Base-by-base conservation (phyloP, 129 eudicot genomes). In the Ambrosia artemisiifolia region DNA sequence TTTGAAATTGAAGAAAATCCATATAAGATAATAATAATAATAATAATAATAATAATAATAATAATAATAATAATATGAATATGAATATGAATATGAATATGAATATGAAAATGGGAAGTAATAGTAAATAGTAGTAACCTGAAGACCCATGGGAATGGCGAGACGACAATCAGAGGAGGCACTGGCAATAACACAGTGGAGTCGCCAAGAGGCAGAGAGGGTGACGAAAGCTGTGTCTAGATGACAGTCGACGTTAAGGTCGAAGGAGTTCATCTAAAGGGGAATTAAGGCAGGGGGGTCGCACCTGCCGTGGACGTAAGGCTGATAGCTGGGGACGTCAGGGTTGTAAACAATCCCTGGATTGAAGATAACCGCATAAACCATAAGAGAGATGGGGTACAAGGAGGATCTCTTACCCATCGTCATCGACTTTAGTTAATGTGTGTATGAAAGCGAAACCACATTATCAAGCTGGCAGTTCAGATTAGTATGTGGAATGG, bases 321-420 rank as follows among this genome's bases (percentile, higher is more conserved):
- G 97, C 83, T 91, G 97, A 71, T 91, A 91, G 67, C 97, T 91
- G 17, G 97, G 97, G 11, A 88, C 84, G 49, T 91, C 97, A 3
- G 97, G 97, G 42, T 91, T 91, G 71, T 91, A 95, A 0, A 91
- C 97, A 32, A 85, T 73, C 4, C 77, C 85, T 7, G 97, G 97
- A 61, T 91, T 84, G 4, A 35, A 49, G 0, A 91, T 84, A 3
- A 91, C 95, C 0, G 90, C 97, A 75, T 88, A 91, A 3, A 88
- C 57, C 95, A 88, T 88, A 2, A 89, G 91, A 1, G 95, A 80
- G 5, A 82, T 17, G 2, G 97, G 97, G 40, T 80, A 71, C 40
- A 67, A n/a, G n/a, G n/a, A 61, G 4, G 81, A 73, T 17, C 75
- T 50, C 11, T 81, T n/a, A 40, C 78, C 71, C 49, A 79, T 89